These are phyloP conservation scores for Barnettozyma sucrosica DNA, from an alignment of 805 yeast species.

Conservation along the genomic window DNA sequence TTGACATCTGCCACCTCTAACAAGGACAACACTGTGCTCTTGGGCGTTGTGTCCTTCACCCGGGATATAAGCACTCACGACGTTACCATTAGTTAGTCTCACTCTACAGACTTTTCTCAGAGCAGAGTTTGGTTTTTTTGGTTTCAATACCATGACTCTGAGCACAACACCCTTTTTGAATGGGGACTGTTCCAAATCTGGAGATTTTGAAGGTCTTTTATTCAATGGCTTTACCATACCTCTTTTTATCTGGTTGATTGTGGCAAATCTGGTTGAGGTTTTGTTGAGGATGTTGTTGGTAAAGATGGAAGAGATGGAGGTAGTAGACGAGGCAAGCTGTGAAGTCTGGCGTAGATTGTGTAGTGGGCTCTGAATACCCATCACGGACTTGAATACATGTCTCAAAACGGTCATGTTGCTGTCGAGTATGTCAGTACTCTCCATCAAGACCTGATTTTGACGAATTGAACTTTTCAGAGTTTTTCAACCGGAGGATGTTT, in stretches of 20 bases:
- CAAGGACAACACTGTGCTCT: conserved; percentile 93
- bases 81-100: conserved; percentile 81
- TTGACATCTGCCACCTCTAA: conserved; percentile 97
- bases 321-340: conserved; percentile 12
- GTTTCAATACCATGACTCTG: conserved; percentile 91
- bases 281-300: conserved; percentile 9
- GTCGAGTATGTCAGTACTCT: not conserved
- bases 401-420: conserved; percentile 14
- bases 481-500: not conserved
- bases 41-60: conserved; percentile 99
- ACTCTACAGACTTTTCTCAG: conserved; percentile 96
- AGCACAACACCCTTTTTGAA: conserved; percentile 90
- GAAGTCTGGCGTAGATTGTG: not conserved
- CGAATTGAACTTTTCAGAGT: not conserved
- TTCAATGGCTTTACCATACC: conserved; percentile 55
- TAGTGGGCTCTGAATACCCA: conserved; percentile 15
- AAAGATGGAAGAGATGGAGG: conserved; percentile 9
- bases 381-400: conserved; percentile 23
- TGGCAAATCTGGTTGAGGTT: conserved; percentile 38
- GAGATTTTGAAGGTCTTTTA: conserved; percentile 52
- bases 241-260: conserved; percentile 70
- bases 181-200: conserved; percentile 79
- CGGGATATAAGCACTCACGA: conserved; percentile 88
- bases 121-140: conserved; percentile 98
- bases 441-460: not conserved